phyloP scores from a whole-genome alignment of 2,329 filamentous ascomycete species.

The Aureobasidium sp. region DNA sequence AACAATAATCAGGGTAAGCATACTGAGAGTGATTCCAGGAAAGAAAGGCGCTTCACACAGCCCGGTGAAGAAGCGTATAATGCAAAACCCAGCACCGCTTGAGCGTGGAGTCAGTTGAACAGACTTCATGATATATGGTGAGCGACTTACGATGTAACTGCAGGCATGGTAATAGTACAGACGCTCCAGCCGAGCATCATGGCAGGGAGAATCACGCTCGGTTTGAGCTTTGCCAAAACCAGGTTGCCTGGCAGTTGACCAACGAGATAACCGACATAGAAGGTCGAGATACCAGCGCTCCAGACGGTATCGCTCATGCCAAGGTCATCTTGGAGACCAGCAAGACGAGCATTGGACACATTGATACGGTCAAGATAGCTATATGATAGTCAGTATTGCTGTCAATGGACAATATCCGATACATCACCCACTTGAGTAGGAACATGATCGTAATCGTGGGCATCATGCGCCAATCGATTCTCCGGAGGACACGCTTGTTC shows the following conservation, averaged over 20 bases:
- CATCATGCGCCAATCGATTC: slow-evolving; percentile 28
- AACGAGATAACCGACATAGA: slow-evolving; percentile 37
- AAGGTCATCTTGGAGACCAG: slow-evolving; percentile 34
- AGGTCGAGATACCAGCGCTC: slow-evolving; percentile 37
- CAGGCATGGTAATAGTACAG: slow-evolving; percentile 41
- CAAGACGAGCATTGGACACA: slow-evolving; percentile 35
- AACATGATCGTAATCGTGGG: slow-evolving; percentile 29
- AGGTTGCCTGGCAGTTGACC: slow-evolving; percentile 43
- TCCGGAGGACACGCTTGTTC: slow-evolving; percentile 26
- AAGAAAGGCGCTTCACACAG: slow-evolving; percentile 41
- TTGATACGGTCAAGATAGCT: slow-evolving; percentile 39
- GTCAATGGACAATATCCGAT: not conserved
- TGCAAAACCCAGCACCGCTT: slow-evolving; percentile 29
- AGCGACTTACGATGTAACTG: slow-evolving; percentile 25
- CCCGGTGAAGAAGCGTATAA: slow-evolving; percentile 34
- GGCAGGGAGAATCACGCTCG: slow-evolving; percentile 30
- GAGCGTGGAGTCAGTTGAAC: no score
- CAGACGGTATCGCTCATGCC: slow-evolving; percentile 31
- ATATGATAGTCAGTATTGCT: not conserved
- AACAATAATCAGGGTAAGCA: slow-evolving; percentile 31
- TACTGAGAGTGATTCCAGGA: slow-evolving; percentile 29
- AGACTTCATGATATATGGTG: not conserved
- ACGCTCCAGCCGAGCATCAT: slow-evolving; percentile 40
- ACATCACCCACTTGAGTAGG: slow-evolving; percentile 25
- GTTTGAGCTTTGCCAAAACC: slow-evolving; percentile 36